Evolutionary conservation across 2,329 filamentous ascomycete genomes (phyloP), one percentile per base, ranked within the genome.

Genomic region (Fusarium piperis): DNA sequence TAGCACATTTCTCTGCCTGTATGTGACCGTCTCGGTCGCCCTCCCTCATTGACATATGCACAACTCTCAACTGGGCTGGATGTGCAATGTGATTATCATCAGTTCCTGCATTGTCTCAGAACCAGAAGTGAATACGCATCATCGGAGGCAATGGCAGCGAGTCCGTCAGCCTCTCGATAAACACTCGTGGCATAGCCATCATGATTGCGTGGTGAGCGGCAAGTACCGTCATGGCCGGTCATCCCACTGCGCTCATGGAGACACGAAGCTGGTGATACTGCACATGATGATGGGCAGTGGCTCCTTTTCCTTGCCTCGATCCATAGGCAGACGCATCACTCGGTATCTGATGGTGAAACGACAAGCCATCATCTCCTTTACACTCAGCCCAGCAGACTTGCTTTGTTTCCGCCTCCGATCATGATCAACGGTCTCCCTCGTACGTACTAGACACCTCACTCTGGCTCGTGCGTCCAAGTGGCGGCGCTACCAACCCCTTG

Each of bases 401-500:
- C 41, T 18, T 35, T 59, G 51, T 33, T 53, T 35, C 30, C 30
- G 51, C 51, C 13, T 53, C 51, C 32, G 18, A 44, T 58, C 36
- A 58, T 58, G 23, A 58, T 59, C 38, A 59, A 46, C 30, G 18
- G 13, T 9, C 41, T 46, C 41, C 55, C 38, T 32, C 39, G 41
- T 13, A 26, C 30, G 41, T n/a, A 26, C 41, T 6, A 12, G 46
- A 59, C 36, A 41, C 46, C 69, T 70, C 69, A 56, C 65, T 70
- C 55, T 67, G 70, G 70, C 65, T 72, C 70, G 66, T 67, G 70
- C 70, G 56, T 46, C 59, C 56, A 58, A 41, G 74, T 70, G 66
- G 71, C 66, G 66, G 63, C 74, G 60, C 71, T 76, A 72, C 65
- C 71, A 70, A 39, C 74, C 74, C 74, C 74, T 77, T 76, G 76